phyloP scores from a whole-genome alignment of 768 basidiomycete species.

The Rhodotorula toruloides region DNA sequence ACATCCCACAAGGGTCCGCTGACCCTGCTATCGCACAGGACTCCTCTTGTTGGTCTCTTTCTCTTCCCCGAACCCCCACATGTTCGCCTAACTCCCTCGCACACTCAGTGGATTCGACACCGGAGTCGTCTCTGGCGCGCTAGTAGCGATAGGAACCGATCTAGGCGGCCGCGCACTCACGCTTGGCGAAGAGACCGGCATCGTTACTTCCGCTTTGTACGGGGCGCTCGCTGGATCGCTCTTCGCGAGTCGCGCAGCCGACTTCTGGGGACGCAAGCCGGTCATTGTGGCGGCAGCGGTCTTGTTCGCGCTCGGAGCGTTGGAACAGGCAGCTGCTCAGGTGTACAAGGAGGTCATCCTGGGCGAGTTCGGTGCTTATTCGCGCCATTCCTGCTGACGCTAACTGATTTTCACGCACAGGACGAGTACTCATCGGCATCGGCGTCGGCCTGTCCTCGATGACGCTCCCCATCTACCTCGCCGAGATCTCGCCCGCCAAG shows the following conservation, averaged over 20 bases:
- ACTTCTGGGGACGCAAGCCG: slow-evolving; percentile 27
- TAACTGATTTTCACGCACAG: background rate
- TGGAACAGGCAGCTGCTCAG: slow-evolving; percentile 32
- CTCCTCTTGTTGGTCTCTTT: slow-evolving; percentile 12
- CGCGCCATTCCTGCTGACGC: background rate
- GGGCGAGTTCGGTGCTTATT: background rate
- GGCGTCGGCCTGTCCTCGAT: slow-evolving; percentile 29
- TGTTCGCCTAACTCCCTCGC: too few species aligned
- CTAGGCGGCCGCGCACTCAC: slow-evolving; percentile 22
- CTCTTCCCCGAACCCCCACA: background rate
- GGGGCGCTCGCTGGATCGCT: slow-evolving; percentile 16
- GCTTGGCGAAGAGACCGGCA: slow-evolving; percentile 14
- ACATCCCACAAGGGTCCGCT: background rate
- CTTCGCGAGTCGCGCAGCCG: slow-evolving; percentile 14
- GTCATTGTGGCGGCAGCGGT: slow-evolving; percentile 22
- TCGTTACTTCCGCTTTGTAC: slow-evolving; percentile 25
- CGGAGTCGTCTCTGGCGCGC: slow-evolving; percentile 26
- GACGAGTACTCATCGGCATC: slow-evolving; percentile 25
- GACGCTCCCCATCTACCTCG: slow-evolving; percentile 32
- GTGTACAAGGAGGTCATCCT: slow-evolving; percentile 37
- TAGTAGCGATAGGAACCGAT: slow-evolving; percentile 9
- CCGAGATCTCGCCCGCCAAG: slow-evolving; percentile 30
- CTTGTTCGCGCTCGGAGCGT: slow-evolving; percentile 30
- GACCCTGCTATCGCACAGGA: background rate
- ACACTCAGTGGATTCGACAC: slow-evolving; percentile 27